Percentiles rank a stretch among this genome's conserved stretches.
These are phyloP conservation scores for Aspergillus sp. DNA, from an alignment of 2,329 filamentous ascomycete species.

Conservation along the genomic window DNA sequence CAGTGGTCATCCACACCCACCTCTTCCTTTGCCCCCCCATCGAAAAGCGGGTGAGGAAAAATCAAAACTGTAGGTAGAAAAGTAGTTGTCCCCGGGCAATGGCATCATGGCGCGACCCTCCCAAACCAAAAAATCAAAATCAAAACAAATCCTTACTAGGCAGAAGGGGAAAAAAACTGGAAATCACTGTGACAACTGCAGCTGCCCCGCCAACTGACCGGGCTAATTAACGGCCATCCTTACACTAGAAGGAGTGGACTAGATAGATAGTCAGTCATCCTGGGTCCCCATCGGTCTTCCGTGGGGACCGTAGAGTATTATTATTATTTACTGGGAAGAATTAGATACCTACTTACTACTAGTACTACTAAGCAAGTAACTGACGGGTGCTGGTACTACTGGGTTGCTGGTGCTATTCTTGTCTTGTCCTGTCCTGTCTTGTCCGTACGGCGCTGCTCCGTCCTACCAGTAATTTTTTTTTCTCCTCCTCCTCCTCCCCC, in stretches of 20 bases:
- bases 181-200: conserved; percentile 17
- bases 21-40: neutral
- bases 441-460: neutral
- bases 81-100: neutral
- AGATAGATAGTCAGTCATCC: conserved; percentile 6
- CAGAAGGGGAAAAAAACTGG: too few species aligned
- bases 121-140: neutral
- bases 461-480: neutral
- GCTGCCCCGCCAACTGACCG: conserved; percentile 17
- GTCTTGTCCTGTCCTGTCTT: neutral
- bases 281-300: conserved; percentile 12
- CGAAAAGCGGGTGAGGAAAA: neutral
- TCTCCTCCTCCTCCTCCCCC: neutral
- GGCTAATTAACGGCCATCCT: neutral
- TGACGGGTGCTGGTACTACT: neutral
- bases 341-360: neutral
- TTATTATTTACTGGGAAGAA: neutral
- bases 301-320: conserved; percentile 10
- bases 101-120: neutral
- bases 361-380: neutral
- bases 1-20: neutral
- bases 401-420: neutral
- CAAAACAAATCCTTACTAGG: conserved; percentile 9
- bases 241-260: conserved; percentile 14
- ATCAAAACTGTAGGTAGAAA: too few species aligned